phyloP scores from a whole-genome alignment of 768 basidiomycete species.

The Clavaria fumosa region DNA sequence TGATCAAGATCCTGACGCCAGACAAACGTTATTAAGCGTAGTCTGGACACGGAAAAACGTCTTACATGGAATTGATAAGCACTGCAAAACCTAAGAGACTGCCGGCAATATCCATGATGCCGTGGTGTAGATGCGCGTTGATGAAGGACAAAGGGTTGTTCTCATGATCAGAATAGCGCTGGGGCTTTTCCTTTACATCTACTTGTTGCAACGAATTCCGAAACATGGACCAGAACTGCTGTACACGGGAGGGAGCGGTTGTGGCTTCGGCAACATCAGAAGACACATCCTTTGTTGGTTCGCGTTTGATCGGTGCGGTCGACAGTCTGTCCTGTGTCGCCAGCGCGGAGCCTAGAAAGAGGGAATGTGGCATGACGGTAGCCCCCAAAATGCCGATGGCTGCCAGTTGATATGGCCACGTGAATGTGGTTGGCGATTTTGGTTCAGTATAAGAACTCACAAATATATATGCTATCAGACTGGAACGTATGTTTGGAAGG shows the following conservation, averaged over 20 bases:
- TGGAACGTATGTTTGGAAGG: slow-evolving; percentile 52
- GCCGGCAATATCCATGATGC: slow-evolving; percentile 46
- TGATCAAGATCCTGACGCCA: slow-evolving; percentile 50
- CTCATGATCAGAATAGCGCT: slow-evolving; percentile 36
- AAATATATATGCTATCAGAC: slow-evolving; percentile 45
- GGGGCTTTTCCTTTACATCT: slow-evolving; percentile 11
- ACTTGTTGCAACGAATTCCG: slow-evolving; percentile 6
- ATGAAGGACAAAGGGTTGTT: slow-evolving; percentile 44
- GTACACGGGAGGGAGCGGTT: slow-evolving; percentile 6
- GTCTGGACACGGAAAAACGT: slow-evolving; percentile 7
- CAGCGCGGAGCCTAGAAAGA: slow-evolving; percentile 80
- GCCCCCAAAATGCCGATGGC: slow-evolving; percentile 11
- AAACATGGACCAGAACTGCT: neutral
- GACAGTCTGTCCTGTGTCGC: slow-evolving; percentile 67
- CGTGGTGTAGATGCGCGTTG: slow-evolving; percentile 47
- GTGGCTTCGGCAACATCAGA: slow-evolving; percentile 8
- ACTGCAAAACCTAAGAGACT: slow-evolving; percentile 76
- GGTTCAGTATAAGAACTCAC: slow-evolving; percentile 22
- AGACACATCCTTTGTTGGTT: slow-evolving; percentile 12
- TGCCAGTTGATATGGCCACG: slow-evolving; percentile 16
- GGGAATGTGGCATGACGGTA: slow-evolving; percentile 64
- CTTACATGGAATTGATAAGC: slow-evolving; percentile 71
- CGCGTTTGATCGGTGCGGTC: slow-evolving; percentile 15
- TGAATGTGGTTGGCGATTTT: slow-evolving; percentile 13
- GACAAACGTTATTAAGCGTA: slow-evolving; percentile 2